Base-by-base conservation (phyloP, 106 monocot genomes). In the Xerophyta viscosa region DNA sequence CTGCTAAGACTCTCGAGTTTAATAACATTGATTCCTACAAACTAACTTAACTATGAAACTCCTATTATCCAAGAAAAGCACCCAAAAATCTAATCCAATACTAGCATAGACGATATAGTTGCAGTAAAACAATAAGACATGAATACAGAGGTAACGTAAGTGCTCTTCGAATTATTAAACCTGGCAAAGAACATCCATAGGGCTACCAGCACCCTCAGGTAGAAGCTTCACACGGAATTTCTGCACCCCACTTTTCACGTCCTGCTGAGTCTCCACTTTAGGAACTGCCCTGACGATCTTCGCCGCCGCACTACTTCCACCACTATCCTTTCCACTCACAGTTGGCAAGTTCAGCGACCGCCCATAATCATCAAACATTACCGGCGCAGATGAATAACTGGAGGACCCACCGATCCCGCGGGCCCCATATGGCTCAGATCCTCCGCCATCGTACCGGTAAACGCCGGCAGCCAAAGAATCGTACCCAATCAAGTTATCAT, bases 141-240 rank as follows among this genome's bases (percentile, higher is more conserved):
- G n/a, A n/a, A n/a, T n/a, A n/a, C n/a, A n/a, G n/a, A n/a, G n/a
- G n/a, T n/a, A n/a, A n/a, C n/a, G n/a, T n/a, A n/a, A n/a, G n/a
- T n/a, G n/a, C n/a, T n/a, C n/a, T n/a, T n/a, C n/a, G n/a, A n/a
- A n/a, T n/a, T n/a, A n/a, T n/a, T n/a, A n/a, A n/a, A 98, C 96
- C 89, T 98, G 96, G 57, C 93, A 94, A 33, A 94, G 88, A 5
- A 94, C 84, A 50, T 94, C 93, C 57, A 55, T 67, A 46, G 66
- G 71, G 41, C 64, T 72, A 50, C 77, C 83, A 0, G 74, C 61
- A 6, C 81, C 74, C 60, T 94, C 93, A 1, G 88, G 29, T 48
- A 91, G 58, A 29, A 91, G 70, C 64, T 91, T 91, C 14, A 85
- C 85, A 26, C 85, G 57, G 55, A 85, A 91, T 41, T 91, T 85